Conservation (phyloP, 345 rosid species). For the Ricinus communis region DNA sequence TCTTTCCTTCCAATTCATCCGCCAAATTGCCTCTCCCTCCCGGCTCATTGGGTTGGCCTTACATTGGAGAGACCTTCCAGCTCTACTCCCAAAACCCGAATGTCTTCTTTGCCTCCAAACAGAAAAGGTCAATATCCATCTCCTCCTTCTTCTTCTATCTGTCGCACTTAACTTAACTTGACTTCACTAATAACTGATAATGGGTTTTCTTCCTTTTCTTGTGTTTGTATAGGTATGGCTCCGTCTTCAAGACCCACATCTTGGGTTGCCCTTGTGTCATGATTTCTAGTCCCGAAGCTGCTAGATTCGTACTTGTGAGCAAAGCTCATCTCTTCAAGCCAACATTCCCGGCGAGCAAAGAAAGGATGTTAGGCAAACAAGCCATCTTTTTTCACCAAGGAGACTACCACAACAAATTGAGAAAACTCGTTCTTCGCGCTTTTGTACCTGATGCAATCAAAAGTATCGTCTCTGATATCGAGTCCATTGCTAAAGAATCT, state of each 20-base stretch:
- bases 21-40: slow-evolving; percentile 67
- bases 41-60: slow-evolving; percentile 84
- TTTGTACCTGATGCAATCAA: slow-evolving; percentile 65
- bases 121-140: slow-evolving; percentile 40
- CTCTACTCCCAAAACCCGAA: slow-evolving; percentile 91
- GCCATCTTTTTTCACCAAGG: slow-evolving; percentile 91
- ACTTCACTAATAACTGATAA: too few relatives aligned
- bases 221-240: slow-evolving; percentile 62
- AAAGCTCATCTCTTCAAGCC: slow-evolving; percentile 80
- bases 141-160: too few relatives aligned
- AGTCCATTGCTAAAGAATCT: slow-evolving; percentile 47
- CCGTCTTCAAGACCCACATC: slow-evolving; percentile 78
- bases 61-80: slow-evolving; percentile 79
- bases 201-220: too few relatives aligned
- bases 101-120: slow-evolving; percentile 71
- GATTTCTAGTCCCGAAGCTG: slow-evolving; percentile 86
- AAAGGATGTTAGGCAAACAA: slow-evolving; percentile 78
- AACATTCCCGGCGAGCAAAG: slow-evolving; percentile 84
- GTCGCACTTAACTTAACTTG: too few relatives aligned
- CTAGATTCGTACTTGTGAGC: slow-evolving; percentile 66
- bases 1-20: slow-evolving; percentile 9
- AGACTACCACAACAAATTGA: slow-evolving; percentile 63
- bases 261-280: slow-evolving; percentile 86
- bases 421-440: slow-evolving; percentile 82
- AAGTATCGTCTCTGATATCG: slow-evolving; percentile 49